Percentiles rank a stretch among this genome's conserved stretches.
phyloP scores from a whole-genome alignment of 2,329 filamentous ascomycete species.

The Penicillium griseofulvum region DNA sequence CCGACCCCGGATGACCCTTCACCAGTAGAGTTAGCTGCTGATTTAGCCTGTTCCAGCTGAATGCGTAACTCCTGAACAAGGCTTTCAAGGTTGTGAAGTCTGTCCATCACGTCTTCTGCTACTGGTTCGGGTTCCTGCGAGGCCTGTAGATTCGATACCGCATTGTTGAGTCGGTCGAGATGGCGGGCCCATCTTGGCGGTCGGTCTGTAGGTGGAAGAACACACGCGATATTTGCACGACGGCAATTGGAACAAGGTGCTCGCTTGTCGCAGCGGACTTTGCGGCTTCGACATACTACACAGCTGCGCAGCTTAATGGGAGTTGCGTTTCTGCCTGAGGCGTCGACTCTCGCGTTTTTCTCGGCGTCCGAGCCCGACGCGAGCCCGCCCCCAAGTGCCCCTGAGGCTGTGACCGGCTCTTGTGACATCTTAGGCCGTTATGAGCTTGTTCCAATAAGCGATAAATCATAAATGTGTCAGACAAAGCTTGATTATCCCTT shows the following conservation, averaged over 20 bases:
- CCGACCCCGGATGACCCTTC: slow-evolving; percentile 27
- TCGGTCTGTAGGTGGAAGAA: slow-evolving; percentile 51
- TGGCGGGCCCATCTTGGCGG: slow-evolving; percentile 57
- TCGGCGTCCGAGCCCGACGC: slow-evolving; percentile 14
- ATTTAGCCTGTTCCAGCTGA: slow-evolving; percentile 48
- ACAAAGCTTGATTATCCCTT: background rate
- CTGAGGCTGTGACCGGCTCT: background rate
- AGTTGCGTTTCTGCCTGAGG: background rate
- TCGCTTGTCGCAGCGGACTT: slow-evolving; percentile 58
- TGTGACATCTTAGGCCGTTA: background rate
- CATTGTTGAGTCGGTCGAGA: slow-evolving; percentile 37
- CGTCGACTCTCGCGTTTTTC: slow-evolving; percentile 8
- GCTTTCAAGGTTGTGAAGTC: slow-evolving; percentile 50
- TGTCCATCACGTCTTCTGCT: slow-evolving; percentile 47
- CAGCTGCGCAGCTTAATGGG: slow-evolving; percentile 47
- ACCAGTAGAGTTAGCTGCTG: slow-evolving; percentile 23
- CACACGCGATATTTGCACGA: slow-evolving; percentile 53
- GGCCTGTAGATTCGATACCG: slow-evolving; percentile 20
- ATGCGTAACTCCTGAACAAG: slow-evolving; percentile 52
- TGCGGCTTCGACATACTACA: slow-evolving; percentile 53
- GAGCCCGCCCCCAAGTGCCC: background rate
- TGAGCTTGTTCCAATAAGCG: background rate
- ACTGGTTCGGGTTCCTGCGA: slow-evolving; percentile 25
- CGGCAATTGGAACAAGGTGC: slow-evolving; percentile 59
- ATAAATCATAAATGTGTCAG: background rate